Evolutionary conservation across 768 basidiomycete genomes (phyloP).

Genomic region (Piloderma croceum): DNA sequence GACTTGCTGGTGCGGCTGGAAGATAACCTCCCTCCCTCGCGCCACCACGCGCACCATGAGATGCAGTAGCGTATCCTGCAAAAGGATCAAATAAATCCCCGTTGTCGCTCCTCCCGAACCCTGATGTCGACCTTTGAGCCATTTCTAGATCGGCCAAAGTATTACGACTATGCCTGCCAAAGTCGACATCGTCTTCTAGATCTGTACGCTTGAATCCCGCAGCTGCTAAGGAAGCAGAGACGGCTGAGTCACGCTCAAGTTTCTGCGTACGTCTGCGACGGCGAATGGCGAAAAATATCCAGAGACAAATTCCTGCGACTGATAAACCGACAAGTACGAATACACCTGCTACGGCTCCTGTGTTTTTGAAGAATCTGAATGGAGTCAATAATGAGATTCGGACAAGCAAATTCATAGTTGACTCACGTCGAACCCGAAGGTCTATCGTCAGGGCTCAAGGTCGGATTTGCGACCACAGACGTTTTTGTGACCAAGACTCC

Average conservation of each 20-base stretch:
- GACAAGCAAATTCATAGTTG: not conserved
- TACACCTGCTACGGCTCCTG: constrained; percentile 86
- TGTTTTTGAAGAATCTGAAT: constrained; percentile 72
- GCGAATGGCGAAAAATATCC: constrained; percentile 65
- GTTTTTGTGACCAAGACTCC: constrained; percentile 58
- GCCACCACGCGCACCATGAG: constrained; percentile 37
- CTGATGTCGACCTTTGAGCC: constrained; percentile 37
- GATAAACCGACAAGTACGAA: constrained; percentile 88
- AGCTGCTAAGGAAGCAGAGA: constrained; percentile 68
- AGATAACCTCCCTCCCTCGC: constrained; percentile 46
- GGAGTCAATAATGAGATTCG: constrained; percentile 8
- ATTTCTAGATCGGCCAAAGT: constrained; percentile 31
- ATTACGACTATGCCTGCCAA: constrained; percentile 17
- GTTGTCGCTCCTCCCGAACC: too few species aligned
- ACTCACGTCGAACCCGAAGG: constrained; percentile 48
- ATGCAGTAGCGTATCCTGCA: constrained; percentile 25
- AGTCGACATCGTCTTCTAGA: constrained; percentile 62
- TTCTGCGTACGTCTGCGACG: constrained; percentile 55
- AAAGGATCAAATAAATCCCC: constrained; percentile 63
- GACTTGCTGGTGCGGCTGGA: too few species aligned
- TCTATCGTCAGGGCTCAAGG: constrained; percentile 45
- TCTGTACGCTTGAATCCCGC: constrained; percentile 65
- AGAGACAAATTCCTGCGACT: constrained; percentile 59
- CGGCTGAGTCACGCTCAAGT: constrained; percentile 63
- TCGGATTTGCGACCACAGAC: constrained; percentile 62